Conservation (phyloP, 2,329 filamentous ascomycete genomes). For the Pseudocercospora musae region DNA sequence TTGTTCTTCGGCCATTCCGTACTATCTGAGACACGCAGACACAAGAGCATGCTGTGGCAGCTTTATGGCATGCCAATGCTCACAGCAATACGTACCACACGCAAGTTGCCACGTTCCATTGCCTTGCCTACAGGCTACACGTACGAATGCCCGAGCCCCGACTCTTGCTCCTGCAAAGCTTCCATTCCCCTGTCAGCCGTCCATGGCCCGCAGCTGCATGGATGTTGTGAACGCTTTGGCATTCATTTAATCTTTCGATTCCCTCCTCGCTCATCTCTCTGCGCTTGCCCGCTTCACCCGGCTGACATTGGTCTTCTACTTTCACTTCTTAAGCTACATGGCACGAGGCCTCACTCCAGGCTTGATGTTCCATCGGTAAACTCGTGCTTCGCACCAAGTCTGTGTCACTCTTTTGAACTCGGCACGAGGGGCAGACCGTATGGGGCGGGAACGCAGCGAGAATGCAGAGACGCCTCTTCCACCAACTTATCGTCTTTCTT, state of each 20-base stretch:
- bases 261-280: not conserved
- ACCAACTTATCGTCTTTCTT: not conserved
- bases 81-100: not conserved
- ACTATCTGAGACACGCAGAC: not conserved
- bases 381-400: not conserved
- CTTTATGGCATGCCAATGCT: conserved; percentile 6
- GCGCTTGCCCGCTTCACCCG: not conserved
- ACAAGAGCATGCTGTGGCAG: conserved; percentile 7
- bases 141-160: not conserved
- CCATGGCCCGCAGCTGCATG: not conserved
- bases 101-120: not conserved
- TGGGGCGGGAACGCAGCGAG: not conserved
- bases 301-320: not conserved
- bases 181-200: not conserved
- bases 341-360: not conserved
- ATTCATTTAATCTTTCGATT: not conserved
- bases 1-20: not conserved
- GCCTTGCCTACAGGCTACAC: not conserved
- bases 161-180: not conserved
- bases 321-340: not conserved
- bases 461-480: not conserved
- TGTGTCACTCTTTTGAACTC: not conserved
- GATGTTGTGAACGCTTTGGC: not conserved
- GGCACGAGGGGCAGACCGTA: not conserved
- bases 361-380: not conserved